These are phyloP conservation scores for Porodaedalea pini DNA, from an alignment of 1,284 basidiomycete genomes.

Conservation along the genomic window DNA sequence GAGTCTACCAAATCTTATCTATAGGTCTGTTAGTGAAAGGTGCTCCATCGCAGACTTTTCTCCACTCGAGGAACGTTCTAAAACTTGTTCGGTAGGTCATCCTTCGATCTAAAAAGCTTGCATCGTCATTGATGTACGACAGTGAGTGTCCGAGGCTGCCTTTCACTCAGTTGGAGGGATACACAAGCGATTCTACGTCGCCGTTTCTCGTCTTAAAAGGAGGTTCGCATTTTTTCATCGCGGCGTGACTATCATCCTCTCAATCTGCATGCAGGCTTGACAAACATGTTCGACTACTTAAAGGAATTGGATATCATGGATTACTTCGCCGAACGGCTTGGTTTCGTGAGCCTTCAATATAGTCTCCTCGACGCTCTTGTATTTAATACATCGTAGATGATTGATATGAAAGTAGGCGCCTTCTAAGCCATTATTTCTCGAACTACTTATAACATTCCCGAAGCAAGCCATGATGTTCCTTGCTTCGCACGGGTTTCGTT, in stretches of 20 bases:
- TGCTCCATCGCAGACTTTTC: neutral
- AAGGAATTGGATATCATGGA: neutral
- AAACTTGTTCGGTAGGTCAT: conserved; percentile 5
- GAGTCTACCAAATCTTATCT: neutral
- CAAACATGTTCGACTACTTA: conserved; percentile 8
- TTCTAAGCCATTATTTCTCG: neutral
- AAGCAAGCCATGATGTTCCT: conserved; percentile 5
- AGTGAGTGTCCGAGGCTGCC: conserved; percentile 1
- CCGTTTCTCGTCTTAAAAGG: conserved; percentile 10
- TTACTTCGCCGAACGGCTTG: neutral
- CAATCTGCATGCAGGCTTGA: neutral
- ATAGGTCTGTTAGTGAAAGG: neutral
- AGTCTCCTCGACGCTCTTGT: neutral
- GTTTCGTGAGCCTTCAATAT: neutral
- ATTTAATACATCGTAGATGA: conserved; percentile 2
- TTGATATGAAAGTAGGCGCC: conserved; percentile 8
- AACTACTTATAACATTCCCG: neutral
- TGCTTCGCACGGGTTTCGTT: conserved; percentile 1
- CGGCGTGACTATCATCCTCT: neutral
- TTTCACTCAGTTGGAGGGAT: conserved; percentile 13
- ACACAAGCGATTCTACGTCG: neutral
- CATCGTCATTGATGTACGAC: neutral
- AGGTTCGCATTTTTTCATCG: too few species aligned
- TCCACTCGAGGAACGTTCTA: neutral
- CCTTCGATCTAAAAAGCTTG: neutral